A percentile compares a stretch with the other conserved stretches of the same genome.
Conservation (phyloP, 1,284 basidiomycete species). For the Cutaneotrichosporon sp. region DNA sequence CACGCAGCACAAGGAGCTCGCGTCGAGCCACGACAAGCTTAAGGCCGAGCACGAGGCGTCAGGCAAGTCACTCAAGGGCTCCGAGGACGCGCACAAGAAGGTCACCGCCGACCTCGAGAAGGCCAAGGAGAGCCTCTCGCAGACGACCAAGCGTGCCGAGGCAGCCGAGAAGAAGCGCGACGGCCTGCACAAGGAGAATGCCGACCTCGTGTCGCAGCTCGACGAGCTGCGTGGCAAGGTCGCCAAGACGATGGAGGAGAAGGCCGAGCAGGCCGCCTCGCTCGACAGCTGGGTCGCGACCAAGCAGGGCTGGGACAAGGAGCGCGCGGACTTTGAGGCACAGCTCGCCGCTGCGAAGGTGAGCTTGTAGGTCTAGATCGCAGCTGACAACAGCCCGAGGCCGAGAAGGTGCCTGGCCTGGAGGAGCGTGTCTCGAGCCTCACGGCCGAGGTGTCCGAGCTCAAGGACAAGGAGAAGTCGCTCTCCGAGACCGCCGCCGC, state of each 20-base stretch:
- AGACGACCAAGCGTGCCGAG: constrained; percentile 43
- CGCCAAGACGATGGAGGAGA: constrained; percentile 49
- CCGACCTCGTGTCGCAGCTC: constrained; percentile 49
- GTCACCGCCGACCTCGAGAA: constrained; percentile 29
- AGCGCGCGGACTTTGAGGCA: constrained; percentile 30
- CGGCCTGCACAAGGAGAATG: constrained; percentile 50
- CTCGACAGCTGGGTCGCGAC: constrained; percentile 39
- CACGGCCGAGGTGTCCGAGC: constrained; percentile 7
- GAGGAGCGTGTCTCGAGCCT: constrained; percentile 8
- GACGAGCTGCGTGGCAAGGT: constrained; percentile 51
- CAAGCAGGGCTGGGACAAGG: constrained; percentile 35
- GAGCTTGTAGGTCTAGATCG: constrained; percentile 7
- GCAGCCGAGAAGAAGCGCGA: constrained; percentile 42
- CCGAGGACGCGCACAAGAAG: constrained; percentile 28
- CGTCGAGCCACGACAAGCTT: constrained; percentile 25
- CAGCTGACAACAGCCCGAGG: constrained; percentile 15
- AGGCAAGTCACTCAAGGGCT: constrained; percentile 13
- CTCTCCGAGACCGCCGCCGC: constrained; percentile 17
- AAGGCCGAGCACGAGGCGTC: constrained; percentile 15
- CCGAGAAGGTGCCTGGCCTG: constrained; percentile 13
- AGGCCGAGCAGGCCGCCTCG: constrained; percentile 40
- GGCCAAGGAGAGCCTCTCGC: constrained; percentile 28
- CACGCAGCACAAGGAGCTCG: constrained; percentile 24
- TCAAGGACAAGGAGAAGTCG: constrained; percentile 12
- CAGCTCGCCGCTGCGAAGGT: constrained; percentile 31